phyloP scores from a whole-genome alignment of 2,329 filamentous ascomycete species.

The Juglanconis sp. region DNA sequence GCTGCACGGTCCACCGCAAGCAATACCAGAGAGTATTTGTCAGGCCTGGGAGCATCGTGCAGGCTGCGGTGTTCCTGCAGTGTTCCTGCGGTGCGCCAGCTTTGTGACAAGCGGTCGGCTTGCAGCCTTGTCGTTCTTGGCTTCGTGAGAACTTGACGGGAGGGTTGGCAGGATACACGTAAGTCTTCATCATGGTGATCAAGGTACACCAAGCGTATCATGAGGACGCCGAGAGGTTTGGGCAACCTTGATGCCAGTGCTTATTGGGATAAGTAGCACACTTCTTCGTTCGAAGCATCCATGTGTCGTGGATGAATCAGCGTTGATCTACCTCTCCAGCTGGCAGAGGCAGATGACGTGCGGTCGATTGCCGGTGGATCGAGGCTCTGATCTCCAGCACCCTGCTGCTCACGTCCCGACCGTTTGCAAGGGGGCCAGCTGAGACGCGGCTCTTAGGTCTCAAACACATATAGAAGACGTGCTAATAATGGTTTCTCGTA shows the following conservation, averaged over 20 bases:
- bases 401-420: not conserved
- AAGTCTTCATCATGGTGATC: not conserved
- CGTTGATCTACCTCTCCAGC: not conserved
- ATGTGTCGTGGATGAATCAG: too few species aligned
- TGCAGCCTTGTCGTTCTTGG: not conserved
- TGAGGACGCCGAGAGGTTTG: not conserved
- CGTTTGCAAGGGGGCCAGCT: conserved; percentile 3
- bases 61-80: not conserved
- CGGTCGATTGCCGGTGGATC: not conserved
- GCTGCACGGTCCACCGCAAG: conserved; percentile 19
- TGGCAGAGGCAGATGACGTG: not conserved
- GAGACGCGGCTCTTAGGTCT: conserved; percentile 15
- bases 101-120: not conserved
- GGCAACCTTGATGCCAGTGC: not conserved
- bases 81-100: not conserved
- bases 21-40: not conserved
- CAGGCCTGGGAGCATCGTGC: not conserved
- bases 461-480: conserved; percentile 9
- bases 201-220: not conserved
- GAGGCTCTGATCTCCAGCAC: conserved; percentile 8
- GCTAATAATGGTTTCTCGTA: conserved; percentile 8
- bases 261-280: not conserved
- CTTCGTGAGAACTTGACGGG: not conserved
- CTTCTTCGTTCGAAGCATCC: too few species aligned
- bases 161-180: not conserved